These are phyloP conservation scores for Agapanthus africanus DNA, from an alignment of 106 monocot species.

Conservation along the genomic window DNA sequence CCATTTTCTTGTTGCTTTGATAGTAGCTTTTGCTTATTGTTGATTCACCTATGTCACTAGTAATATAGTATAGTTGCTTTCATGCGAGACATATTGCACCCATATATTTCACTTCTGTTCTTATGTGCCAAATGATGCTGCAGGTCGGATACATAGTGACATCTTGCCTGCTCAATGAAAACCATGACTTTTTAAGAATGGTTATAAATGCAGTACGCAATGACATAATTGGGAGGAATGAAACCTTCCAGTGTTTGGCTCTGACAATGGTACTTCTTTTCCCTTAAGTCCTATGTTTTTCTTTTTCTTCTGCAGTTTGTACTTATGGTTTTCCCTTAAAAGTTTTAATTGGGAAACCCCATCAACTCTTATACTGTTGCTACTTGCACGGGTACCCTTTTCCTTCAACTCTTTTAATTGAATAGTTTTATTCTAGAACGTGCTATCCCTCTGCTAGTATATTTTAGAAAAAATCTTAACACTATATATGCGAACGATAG, in stretches of 20 bases:
- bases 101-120: not conserved
- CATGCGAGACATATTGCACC: not conserved
- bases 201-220: slow-evolving; percentile 94
- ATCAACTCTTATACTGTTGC: not conserved
- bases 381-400: not conserved
- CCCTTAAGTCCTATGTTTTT: not conserved
- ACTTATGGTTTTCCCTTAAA: not conserved
- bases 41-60: not conserved
- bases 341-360: not conserved
- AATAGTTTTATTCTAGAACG: not conserved
- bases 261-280: slow-evolving; percentile 76
- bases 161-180: slow-evolving; percentile 87
- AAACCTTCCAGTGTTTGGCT: slow-evolving; percentile 96
- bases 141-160: slow-evolving; percentile 99
- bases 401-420: not conserved
- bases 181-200: slow-evolving; percentile 93
- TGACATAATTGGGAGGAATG: slow-evolving; percentile 97
- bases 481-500: too few species aligned
- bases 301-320: not conserved
- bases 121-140: slow-evolving; percentile 14
- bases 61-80: not conserved
- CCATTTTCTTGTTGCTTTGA: not conserved
- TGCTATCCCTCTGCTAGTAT: not conserved
- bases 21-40: not conserved
- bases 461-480: too few species aligned